These are phyloP conservation scores for Pichia occidentalis DNA, from an alignment of 805 yeast genomes.

Conservation along the genomic window DNA sequence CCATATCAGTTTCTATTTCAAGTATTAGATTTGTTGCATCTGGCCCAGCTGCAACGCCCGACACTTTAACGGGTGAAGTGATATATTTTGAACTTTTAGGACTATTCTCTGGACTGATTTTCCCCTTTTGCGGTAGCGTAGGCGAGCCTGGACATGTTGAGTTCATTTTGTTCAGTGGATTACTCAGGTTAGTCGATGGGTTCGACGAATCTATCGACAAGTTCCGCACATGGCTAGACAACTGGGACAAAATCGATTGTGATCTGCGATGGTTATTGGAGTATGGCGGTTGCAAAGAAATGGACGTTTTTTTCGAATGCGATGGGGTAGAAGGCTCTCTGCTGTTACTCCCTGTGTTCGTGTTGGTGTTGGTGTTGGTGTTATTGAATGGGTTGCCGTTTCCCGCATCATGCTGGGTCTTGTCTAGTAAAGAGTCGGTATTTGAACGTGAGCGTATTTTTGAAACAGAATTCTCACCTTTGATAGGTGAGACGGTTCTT, in stretches of 20 bases:
- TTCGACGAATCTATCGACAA: not conserved
- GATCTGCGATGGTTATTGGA: conserved; percentile 1
- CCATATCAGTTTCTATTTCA: conserved; percentile 3
- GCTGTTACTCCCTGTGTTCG: not conserved
- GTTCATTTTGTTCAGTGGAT: not conserved
- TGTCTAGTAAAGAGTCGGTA: not conserved
- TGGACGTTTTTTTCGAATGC: conserved; percentile 1
- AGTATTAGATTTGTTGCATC: conserved; percentile 1
- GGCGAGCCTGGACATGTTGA: no score
- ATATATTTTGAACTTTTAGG: not conserved
- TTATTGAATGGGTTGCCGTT: not conserved
- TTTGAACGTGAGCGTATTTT: conserved; percentile 8
- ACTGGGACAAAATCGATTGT: conserved; percentile 2
- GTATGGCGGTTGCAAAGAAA: not conserved
- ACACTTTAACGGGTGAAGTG: conserved; percentile 8
- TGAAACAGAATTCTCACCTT: not conserved
- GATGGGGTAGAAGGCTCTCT: not conserved
- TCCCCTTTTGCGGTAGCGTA: conserved; percentile 5
- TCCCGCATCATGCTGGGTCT: not conserved
- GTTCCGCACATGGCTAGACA: conserved; percentile 1
- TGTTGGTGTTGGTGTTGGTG: not conserved
- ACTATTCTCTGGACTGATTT: conserved; percentile 7
- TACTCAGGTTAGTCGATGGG: not conserved
- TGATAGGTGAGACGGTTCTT: no score
- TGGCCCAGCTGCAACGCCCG: conserved; percentile 8